Evolutionary conservation across 495 filamentous ascomycete genomes (phyloP), one percentile per base, ranked within the genome.

Genomic region (Penicillium antarcticum): DNA sequence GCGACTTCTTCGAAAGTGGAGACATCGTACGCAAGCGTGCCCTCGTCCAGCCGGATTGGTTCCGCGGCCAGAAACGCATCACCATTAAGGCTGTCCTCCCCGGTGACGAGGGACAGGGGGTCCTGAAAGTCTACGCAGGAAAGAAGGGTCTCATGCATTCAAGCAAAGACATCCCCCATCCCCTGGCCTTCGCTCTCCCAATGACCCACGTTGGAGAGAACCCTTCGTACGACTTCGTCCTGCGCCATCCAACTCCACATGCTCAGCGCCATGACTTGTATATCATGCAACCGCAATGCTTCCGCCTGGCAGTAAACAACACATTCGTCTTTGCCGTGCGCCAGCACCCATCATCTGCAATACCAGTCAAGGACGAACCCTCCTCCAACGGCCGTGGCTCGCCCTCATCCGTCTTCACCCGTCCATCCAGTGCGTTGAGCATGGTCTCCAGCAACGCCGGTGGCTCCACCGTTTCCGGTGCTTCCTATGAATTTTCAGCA

Each of bases 291-390:
- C 94, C 95, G 0, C 95, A 97, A 67, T 97, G 94, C 63, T 77
- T 86, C 33, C 80, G 81, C 17, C 74, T 99, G 10, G 91, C 89
- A 8, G 69, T 95, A 36, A 96, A 96, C 72, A 97, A 97, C 63
- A 99, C 94, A 6, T 99, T 96, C 63, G 92, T 99, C 19, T 99
- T 99, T 62, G 85, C 87, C 44, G 87, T 97, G 42, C 87, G 94
- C 23, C 94, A 99, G 62, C 91, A 97, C 63, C 88, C 91, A 0
- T 87, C 90, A 32, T 84, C 85, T 0, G 65, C 75, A 4, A 63
- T 69, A 23, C 54, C 67, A 29, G 57, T 80, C 4, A 75, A 58
- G 75, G 57, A 71, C 66, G 56, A 84, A 74, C 41, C 74, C 61
- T 47, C 53, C 1, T 49, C 58, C 19, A 67, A 62, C 33, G 73